phyloP scores from a whole-genome alignment of 1,139 yeast species.

The Williopsis jadinii region DNA sequence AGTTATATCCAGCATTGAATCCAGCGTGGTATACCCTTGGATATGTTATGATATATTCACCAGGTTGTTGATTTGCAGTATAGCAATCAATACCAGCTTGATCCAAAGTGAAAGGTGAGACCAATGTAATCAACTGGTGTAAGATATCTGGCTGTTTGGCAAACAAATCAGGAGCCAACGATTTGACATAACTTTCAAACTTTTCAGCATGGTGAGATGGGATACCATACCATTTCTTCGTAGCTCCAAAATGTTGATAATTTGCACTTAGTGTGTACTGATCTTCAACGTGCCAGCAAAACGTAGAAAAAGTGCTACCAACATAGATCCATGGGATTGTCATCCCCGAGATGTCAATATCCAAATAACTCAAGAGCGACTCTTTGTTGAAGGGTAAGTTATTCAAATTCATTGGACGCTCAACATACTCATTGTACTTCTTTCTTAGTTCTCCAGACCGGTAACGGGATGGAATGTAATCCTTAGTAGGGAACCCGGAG shows the following conservation, averaged over 20 bases:
- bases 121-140: slow-evolving; percentile 77
- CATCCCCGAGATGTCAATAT: slow-evolving; percentile 69
- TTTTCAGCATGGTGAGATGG: slow-evolving; percentile 48
- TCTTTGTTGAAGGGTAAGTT: slow-evolving; percentile 61
- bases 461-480: slow-evolving; percentile 15
- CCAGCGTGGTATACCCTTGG: slow-evolving; percentile 82
- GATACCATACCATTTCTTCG: slow-evolving; percentile 75
- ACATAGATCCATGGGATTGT: slow-evolving; percentile 78
- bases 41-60: slow-evolving; percentile 67
- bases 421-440: slow-evolving; percentile 31
- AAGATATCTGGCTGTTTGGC: slow-evolving; percentile 81
- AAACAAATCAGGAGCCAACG: slow-evolving; percentile 75
- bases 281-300: slow-evolving; percentile 85
- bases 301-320: slow-evolving; percentile 68
- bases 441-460: slow-evolving; percentile 24
- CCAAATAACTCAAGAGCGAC: slow-evolving; percentile 53
- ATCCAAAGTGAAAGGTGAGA: slow-evolving; percentile 57
- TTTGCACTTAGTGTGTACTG: slow-evolving; percentile 75
- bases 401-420: slow-evolving; percentile 63
- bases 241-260: slow-evolving; percentile 68
- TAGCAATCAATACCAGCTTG: slow-evolving; percentile 53
- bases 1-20: slow-evolving; percentile 68
- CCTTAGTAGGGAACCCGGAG: slow-evolving; percentile 53
- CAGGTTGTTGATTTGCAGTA: slow-evolving; percentile 75
- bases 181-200: slow-evolving; percentile 49